Conservation (phyloP, 2,329 filamentous ascomycete genomes). For the Trichophaea hybrida region DNA sequence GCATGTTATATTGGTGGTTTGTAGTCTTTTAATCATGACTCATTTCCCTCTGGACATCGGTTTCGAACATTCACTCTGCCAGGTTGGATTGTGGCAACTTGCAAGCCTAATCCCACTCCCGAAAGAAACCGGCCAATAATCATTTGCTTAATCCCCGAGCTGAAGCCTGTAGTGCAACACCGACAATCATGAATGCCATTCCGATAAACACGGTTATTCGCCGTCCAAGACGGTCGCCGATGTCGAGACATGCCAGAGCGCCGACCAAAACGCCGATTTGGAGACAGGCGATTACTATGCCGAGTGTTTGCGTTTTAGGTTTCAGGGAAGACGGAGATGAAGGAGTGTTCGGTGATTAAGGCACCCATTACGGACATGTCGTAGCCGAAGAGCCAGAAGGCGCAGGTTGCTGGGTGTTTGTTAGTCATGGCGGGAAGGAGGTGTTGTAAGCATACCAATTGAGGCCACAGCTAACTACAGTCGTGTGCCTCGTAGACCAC, state of each 20-base stretch:
- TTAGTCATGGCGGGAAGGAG: conserved; percentile 6
- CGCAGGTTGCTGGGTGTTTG: conserved; percentile 25
- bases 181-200: conserved; percentile 30
- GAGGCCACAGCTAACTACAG: background rate
- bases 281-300: conserved; percentile 38
- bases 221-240: conserved; percentile 46
- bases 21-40: conserved; percentile 44
- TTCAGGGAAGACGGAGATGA: conserved; percentile 37
- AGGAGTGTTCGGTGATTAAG: conserved; percentile 39
- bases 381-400: conserved; percentile 29
- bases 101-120: conserved; percentile 38
- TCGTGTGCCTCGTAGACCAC: background rate
- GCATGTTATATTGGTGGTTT: conserved; percentile 40
- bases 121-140: conserved; percentile 35
- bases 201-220: conserved; percentile 46
- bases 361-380: conserved; percentile 43
- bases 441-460: background rate
- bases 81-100: conserved; percentile 37
- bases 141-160: conserved; percentile 38
- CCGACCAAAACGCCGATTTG: conserved; percentile 43
- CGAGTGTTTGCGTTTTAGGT: conserved; percentile 36
- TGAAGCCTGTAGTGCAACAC: conserved; percentile 30
- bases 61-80: conserved; percentile 46
- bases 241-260: conserved; percentile 36
- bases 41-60: conserved; percentile 45